Percentiles rank a stretch among this genome's conserved stretches.
phyloP scores from a whole-genome alignment of 148 eudicot species.

The Rhododendron ferrugineum region DNA sequence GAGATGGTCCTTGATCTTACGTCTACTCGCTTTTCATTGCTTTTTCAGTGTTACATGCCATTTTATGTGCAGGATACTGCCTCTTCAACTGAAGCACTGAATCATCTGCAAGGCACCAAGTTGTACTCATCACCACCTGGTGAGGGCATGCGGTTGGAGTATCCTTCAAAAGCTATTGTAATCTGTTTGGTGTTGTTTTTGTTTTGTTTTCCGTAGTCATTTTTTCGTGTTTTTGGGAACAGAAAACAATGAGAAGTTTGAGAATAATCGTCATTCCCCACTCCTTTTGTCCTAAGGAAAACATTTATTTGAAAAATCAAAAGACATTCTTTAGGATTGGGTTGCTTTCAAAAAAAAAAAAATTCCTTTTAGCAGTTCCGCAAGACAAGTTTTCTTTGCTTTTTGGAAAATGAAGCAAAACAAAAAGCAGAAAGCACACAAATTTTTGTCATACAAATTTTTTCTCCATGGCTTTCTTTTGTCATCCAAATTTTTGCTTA shows the following conservation, averaged over 20 bases:
- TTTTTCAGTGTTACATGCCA: not conserved
- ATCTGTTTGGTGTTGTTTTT: not conserved
- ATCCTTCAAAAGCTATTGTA: conserved; percentile 45
- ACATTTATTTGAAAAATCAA: not conserved
- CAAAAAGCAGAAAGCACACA: not conserved
- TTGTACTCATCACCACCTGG: conserved; percentile 59
- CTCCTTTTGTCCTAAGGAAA: not conserved
- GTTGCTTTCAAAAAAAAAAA: not conserved
- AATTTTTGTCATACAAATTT: not conserved
- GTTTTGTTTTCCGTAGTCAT: not conserved
- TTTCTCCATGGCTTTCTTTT: not conserved
- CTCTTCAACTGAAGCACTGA: conserved; percentile 68
- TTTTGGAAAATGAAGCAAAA: not conserved
- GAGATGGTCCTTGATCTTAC: not conserved
- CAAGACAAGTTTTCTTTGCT: not conserved
- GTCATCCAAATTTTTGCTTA: conserved; percentile 28
- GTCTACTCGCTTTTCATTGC: not conserved
- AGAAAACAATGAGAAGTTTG: not conserved
- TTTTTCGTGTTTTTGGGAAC: not conserved
- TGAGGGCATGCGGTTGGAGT: conserved; percentile 88
- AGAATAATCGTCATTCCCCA: not conserved
- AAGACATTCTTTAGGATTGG: not conserved
- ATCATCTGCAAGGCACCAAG: conserved; percentile 64
- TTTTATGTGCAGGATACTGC: conserved; percentile 65
- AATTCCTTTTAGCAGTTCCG: not conserved